These are phyloP conservation scores for Pseudogymnoascus sp. DNA, from an alignment of 2,329 filamentous ascomycete species.

Conservation along the genomic window DNA sequence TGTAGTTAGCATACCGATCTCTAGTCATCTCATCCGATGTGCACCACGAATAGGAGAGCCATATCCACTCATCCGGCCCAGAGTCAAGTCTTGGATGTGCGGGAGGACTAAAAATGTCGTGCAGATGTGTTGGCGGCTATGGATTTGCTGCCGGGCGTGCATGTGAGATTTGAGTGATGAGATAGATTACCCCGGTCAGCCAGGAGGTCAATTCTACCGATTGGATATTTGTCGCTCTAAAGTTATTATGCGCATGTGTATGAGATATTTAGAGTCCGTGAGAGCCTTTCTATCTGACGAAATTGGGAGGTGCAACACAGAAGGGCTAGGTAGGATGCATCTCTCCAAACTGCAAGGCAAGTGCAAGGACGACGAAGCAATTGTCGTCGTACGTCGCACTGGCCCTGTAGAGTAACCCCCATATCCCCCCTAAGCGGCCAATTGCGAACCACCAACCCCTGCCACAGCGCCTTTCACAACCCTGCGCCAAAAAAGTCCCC, in stretches of 20 bases:
- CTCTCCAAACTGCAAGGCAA: conserved; percentile 29
- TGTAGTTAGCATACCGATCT: not conserved
- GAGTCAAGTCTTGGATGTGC: not conserved
- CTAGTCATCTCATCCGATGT: conserved; percentile 3
- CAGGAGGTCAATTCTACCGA: not conserved
- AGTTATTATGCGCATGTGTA: not conserved
- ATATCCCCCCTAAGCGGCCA: not conserved
- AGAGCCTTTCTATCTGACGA: not conserved
- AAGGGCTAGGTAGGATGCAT: conserved; percentile 24
- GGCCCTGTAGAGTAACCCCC: conserved; percentile 8
- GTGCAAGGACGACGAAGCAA: conserved; percentile 16
- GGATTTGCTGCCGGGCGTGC: conserved; percentile 1
- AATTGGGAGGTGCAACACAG: conserved; percentile 16
- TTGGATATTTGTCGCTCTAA: not conserved
- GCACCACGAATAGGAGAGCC: conserved; percentile 6
- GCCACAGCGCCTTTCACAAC: not conserved
- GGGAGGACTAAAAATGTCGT: conserved; percentile 13
- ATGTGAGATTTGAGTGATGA: not conserved
- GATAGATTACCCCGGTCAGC: not conserved
- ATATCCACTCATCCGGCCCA: not conserved
- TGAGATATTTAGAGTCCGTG: conserved; percentile 7
- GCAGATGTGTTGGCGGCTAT: conserved; percentile 11
- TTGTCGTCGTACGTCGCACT: conserved; percentile 11
- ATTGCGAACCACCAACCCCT: conserved; percentile 2
- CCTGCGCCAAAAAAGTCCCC: not conserved